A percentile compares a stretch with the other conserved stretches of the same genome.
phyloP scores from a whole-genome alignment of 768 basidiomycete genomes.

The Termitomyces sp. region DNA sequence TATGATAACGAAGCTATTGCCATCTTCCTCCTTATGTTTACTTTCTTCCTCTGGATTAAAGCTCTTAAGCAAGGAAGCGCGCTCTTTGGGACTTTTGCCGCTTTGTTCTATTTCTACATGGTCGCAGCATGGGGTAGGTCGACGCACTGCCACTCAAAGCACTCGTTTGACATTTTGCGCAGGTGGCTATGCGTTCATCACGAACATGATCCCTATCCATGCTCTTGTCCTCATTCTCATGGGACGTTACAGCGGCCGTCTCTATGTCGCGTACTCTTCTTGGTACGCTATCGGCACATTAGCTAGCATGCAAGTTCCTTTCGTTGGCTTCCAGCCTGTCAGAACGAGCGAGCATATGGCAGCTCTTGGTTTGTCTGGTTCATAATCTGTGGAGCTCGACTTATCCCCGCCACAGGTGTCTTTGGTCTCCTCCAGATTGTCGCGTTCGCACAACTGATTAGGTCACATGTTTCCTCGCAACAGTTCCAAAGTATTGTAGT shows the following conservation, averaged over 20 bases:
- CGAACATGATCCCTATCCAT: slow-evolving; percentile 99
- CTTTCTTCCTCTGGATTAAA: slow-evolving; percentile 96
- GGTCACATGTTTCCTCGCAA: slow-evolving; percentile 85
- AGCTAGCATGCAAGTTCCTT: slow-evolving; percentile 98
- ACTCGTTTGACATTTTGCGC: slow-evolving; percentile 2
- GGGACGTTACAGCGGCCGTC: slow-evolving; percentile 89
- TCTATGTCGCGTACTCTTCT: slow-evolving; percentile 93
- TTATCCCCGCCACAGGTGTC: slow-evolving; percentile 52
- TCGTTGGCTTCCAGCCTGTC: slow-evolving; percentile 99
- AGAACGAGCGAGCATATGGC: slow-evolving; percentile 98
- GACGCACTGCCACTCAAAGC: background rate
- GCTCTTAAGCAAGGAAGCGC: slow-evolving; percentile 94
- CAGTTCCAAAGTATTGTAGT: slow-evolving; percentile 87
- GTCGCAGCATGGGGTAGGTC: slow-evolving; percentile 97
- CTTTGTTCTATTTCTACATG: slow-evolving; percentile 99
- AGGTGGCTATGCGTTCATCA: slow-evolving; percentile 99
- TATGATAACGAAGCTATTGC: slow-evolving; percentile 99
- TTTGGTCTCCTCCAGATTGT: slow-evolving; percentile 96
- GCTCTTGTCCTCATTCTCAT: slow-evolving; percentile 92
- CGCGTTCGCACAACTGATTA: slow-evolving; percentile 86
- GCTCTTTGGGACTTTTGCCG: slow-evolving; percentile 84
- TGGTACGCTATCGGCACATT: slow-evolving; percentile 99
- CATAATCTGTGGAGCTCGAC: background rate
- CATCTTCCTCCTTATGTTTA: slow-evolving; percentile 99
- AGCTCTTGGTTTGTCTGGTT: slow-evolving; percentile 67